A percentile compares a stretch with the other conserved stretches of the same genome.
These are phyloP conservation scores for Micractinium conductrix DNA, from an alignment of 139 green algal species.

Conservation along the genomic window DNA sequence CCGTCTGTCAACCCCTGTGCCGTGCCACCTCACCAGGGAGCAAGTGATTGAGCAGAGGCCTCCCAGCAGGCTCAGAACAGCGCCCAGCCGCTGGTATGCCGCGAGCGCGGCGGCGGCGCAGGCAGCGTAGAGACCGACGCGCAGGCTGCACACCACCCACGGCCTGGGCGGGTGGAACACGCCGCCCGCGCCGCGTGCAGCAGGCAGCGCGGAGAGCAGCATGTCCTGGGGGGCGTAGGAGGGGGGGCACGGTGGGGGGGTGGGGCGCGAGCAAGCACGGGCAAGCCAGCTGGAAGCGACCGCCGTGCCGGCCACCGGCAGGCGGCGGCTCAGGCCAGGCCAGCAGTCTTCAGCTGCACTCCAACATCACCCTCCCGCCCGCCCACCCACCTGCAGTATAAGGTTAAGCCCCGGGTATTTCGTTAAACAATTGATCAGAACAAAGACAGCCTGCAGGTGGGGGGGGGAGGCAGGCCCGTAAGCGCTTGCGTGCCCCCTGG, in stretches of 20 bases:
- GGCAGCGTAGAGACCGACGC: not conserved
- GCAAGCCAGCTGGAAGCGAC: not conserved
- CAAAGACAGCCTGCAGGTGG: constrained; percentile 26
- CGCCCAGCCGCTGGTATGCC: not conserved
- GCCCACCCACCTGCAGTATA: constrained; percentile 48
- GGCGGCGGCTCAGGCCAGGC: not conserved
- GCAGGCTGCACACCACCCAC: not conserved
- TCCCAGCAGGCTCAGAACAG: constrained; percentile 42
- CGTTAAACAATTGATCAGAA: constrained; percentile 50
- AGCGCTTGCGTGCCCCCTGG: too few species aligned
- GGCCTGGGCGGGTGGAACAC: not conserved
- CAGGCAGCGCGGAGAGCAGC: not conserved
- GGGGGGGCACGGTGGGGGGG: not conserved
- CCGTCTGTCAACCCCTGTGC: too few species aligned
- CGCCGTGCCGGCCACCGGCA: not conserved
- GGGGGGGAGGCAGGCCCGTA: not conserved
- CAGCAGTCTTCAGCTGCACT: not conserved
- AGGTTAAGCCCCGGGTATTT: constrained; percentile 53
- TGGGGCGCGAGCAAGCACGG: not conserved
- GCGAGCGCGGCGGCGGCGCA: not conserved
- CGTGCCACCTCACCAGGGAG: too few species aligned
- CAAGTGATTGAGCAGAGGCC: constrained; percentile 52
- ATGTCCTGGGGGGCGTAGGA: constrained; percentile 3
- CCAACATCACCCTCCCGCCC: not conserved
- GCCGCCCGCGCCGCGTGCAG: not conserved